Base-by-base conservation (phyloP, 768 basidiomycete species). In the Leccinellum rugosiceps region DNA sequence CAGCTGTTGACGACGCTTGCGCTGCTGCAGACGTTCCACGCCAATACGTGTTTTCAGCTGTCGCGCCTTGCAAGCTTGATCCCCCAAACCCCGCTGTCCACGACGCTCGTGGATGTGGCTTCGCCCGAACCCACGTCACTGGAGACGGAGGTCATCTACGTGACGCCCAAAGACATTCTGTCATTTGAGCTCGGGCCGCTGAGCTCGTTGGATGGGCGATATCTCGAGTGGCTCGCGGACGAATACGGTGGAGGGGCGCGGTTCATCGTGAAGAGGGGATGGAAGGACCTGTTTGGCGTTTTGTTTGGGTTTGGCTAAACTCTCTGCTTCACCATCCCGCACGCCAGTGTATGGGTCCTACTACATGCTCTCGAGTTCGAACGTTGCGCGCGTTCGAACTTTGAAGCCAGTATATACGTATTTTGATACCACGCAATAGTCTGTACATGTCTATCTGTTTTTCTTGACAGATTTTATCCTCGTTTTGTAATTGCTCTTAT, bases 151-250 rank as follows among this genome's bases (percentile, higher is more conserved):
- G 56, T 66, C 26, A 68, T 80, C 44, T 72, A 84, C 11, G 69
- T 92, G 17, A 77, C 80, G 2, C 82, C 88, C 11, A 83, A 78
- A 62, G 87, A 90, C 58, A 74, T 92, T 8, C 53, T 83, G 11
- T 75, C 82, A 14, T 85, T 93, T 48, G 88, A 88, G 67, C 79
- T 93, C 0, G 86, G 89, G 1, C 85, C 90, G 7, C 72, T 90
- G 57, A 93, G 90, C 65, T 73, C 76, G 5, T 66, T 85, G 48
- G 91, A 93, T 59, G 85, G 79, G n/a, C 77, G 76, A 44, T 92
- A 92, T 67, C 73, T 92, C 32, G 88, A 90, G 67, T 92, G 89
- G 88, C 74, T 94, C 17, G 82, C 78, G 1, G 78, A 78, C 51
- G 87, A 89, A 70, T 88, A 88, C 57, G 83, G 78, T 4, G 77